phyloP scores from a whole-genome alignment of 192 early-diverging fungal genomes.

The Funneliformis geosporum region DNA sequence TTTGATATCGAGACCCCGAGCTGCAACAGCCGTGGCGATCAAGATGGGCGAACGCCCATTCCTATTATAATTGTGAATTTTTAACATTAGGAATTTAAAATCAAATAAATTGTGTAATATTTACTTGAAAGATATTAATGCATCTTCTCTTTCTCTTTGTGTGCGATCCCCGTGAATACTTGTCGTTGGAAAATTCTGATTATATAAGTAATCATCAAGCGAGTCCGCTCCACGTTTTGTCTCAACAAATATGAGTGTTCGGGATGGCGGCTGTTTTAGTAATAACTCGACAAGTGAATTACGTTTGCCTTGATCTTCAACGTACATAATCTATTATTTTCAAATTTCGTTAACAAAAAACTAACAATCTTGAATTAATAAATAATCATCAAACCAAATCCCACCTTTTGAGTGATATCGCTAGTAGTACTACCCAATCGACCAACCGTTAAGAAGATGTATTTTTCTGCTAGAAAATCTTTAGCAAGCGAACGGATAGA shows the following conservation, averaged over 20 bases:
- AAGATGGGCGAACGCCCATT: conserved; percentile 60
- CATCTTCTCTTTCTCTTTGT: conserved; percentile 77
- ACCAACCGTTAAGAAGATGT: conserved; percentile 84
- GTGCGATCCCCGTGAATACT: conserved; percentile 85
- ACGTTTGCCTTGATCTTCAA: conserved; percentile 64
- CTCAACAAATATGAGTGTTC: conserved; percentile 83
- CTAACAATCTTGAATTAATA: conserved; percentile 36
- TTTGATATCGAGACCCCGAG: conserved; percentile 87
- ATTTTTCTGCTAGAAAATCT: conserved; percentile 81
- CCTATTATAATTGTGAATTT: not conserved
- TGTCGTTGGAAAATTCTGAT: conserved; percentile 73
- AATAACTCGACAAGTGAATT: conserved; percentile 56
- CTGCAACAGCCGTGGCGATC: conserved; percentile 90
- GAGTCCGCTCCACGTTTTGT: conserved; percentile 80
- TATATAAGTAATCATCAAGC: conserved; percentile 68
- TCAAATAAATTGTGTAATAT: not conserved
- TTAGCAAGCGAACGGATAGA: conserved; percentile 88
- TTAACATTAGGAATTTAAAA: not conserved
- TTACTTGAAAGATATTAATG: conserved; percentile 69
- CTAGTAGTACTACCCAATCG: conserved; percentile 88
- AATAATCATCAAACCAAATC: conserved; percentile 35
- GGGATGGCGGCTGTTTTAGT: conserved; percentile 48
- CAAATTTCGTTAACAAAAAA: not conserved
- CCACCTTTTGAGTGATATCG: conserved; percentile 86
- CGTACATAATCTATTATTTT: conserved; percentile 54